Evolutionary conservation across 345 rosid genomes (phyloP).

Genomic region (Moricandia moricandioides): DNA sequence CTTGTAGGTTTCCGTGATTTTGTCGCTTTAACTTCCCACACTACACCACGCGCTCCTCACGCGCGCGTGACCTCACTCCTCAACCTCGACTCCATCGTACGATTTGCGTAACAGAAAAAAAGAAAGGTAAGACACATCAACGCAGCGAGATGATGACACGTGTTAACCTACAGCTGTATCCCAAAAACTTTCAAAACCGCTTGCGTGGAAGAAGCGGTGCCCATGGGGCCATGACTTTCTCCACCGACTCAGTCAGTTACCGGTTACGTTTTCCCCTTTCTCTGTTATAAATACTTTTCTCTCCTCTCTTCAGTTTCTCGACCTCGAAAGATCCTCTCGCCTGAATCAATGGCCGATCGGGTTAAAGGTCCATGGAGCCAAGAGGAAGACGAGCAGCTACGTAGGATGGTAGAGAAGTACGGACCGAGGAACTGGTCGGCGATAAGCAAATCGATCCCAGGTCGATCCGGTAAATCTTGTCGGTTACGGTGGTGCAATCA

Average conservation of each 20-base stretch:
- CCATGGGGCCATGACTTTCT: conserved; percentile 37
- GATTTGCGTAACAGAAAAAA: not conserved
- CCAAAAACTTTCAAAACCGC: conserved; percentile 57
- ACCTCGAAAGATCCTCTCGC: not conserved
- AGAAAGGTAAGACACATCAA: no score
- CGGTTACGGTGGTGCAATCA: conserved; percentile 95
- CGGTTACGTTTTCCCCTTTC: conserved; percentile 1
- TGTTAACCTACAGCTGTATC: conserved; percentile 77
- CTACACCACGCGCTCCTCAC: no score
- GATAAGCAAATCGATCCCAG: conserved; percentile 84
- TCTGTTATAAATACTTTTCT: conserved; percentile 22
- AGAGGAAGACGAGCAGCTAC: conserved; percentile 79
- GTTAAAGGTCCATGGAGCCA: conserved; percentile 95
- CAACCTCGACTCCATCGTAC: no score
- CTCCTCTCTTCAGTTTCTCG: no score
- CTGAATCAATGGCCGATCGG: conserved; percentile 50
- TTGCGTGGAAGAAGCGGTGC: conserved; percentile 51
- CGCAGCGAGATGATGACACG: conserved; percentile 48
- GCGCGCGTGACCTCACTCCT: conserved; percentile 1
- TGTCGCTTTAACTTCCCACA: no score
- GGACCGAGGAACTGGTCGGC: conserved; percentile 90
- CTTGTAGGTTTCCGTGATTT: conserved; percentile 17
- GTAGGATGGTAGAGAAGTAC: conserved; percentile 57
- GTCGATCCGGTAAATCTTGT: conserved; percentile 89
- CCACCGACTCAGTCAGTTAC: conserved; percentile 54